phyloP scores from a whole-genome alignment of 352 stramenopile species.

The Thalassiosira mediterranea region DNA sequence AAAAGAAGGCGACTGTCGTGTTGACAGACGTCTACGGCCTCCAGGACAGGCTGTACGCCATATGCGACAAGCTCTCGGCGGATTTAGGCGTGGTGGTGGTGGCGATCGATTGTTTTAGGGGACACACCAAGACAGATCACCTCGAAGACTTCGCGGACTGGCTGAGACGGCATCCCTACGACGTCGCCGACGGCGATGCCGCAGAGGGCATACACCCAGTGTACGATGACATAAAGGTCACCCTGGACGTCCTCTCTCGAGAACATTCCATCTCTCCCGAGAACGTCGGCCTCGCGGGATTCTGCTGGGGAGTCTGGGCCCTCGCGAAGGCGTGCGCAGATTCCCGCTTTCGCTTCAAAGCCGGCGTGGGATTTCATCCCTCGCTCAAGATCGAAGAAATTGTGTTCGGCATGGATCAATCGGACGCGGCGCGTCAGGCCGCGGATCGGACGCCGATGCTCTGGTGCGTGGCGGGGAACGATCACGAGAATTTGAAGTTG shows the following conservation, averaged over 20 bases:
- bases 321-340: slow-evolving; percentile 42
- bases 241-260: slow-evolving; percentile 18
- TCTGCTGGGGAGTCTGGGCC: slow-evolving; percentile 63
- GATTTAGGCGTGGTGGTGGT: slow-evolving; percentile 24
- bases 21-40: slow-evolving; percentile 48
- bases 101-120: slow-evolving; percentile 37
- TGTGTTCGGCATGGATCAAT: slow-evolving; percentile 34
- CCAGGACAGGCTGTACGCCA: slow-evolving; percentile 35
- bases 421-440: slow-evolving; percentile 21
- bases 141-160: slow-evolving; percentile 32
- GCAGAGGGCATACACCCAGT: slow-evolving; percentile 13
- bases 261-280: slow-evolving; percentile 15
- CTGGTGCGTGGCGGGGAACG: slow-evolving; percentile 53
- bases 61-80: slow-evolving; percentile 31
- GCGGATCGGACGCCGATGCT: slow-evolving; percentile 29
- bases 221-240: slow-evolving; percentile 23
- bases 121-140: slow-evolving; percentile 39
- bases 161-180: slow-evolving; percentile 21
- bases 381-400: slow-evolving; percentile 45
- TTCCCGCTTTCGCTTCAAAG: slow-evolving; percentile 25
- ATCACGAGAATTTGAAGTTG: slow-evolving; percentile 48
- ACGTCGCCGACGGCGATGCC: neutral
- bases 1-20: slow-evolving; percentile 40
- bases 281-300: slow-evolving; percentile 35
- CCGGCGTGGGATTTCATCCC: slow-evolving; percentile 49